Evolutionary conservation across 345 rosid species (phyloP).

Genomic region (Salix brachista): DNA sequence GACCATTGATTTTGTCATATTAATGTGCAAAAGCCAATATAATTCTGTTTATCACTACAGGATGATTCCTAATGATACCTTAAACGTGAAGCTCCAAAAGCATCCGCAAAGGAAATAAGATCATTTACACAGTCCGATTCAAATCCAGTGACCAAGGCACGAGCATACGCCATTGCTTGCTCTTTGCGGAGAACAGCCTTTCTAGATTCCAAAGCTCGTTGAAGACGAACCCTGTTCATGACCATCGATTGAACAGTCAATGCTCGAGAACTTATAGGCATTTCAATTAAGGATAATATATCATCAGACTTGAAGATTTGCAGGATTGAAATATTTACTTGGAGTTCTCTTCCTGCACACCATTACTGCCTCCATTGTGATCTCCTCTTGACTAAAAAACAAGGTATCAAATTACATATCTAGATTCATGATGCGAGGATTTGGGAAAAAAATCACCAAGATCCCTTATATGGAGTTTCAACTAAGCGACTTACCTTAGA

Average conservation of each 20-base stretch:
- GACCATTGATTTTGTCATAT: not conserved
- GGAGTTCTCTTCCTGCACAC: slow-evolving; percentile 64
- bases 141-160: slow-evolving; percentile 87
- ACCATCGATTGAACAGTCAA: slow-evolving; percentile 23
- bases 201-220: slow-evolving; percentile 73
- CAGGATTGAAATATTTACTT: slow-evolving; percentile 44
- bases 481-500: slow-evolving; percentile 46
- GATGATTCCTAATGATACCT: slow-evolving; percentile 39
- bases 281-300: not conserved
- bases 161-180: slow-evolving; percentile 98
- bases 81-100: slow-evolving; percentile 90
- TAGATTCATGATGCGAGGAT: slow-evolving; percentile 12
- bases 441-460: not conserved
- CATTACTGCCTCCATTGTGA: slow-evolving; percentile 37
- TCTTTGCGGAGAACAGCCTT: slow-evolving; percentile 79
- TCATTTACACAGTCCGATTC: slow-evolving; percentile 64
- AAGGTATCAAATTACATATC: slow-evolving; percentile 12
- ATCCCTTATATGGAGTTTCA: not conserved
- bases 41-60: no score
- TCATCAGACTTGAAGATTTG: not conserved
- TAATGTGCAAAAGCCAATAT: no score
- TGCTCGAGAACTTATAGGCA: slow-evolving; percentile 6
- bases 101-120: slow-evolving; percentile 76
- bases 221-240: slow-evolving; percentile 74
- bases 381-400: slow-evolving; percentile 40